Evolutionary conservation across 805 yeast species (phyloP).

Genomic region (Spathaspora girioi): DNA sequence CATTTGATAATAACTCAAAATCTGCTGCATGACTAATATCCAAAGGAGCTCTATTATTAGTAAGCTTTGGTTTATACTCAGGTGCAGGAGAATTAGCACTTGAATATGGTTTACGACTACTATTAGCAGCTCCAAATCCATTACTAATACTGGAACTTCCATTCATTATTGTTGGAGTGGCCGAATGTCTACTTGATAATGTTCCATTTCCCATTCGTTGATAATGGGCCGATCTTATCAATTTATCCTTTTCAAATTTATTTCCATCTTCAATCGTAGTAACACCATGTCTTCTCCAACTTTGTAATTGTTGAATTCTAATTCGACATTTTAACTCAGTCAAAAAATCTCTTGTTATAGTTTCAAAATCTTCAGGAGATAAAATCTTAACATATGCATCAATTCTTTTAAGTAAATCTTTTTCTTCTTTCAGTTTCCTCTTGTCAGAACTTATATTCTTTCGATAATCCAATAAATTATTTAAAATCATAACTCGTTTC

Average conservation of each 20-base stretch:
- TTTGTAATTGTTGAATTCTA: slow-evolving; percentile 85
- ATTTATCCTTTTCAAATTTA: slow-evolving; percentile 85
- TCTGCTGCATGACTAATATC: slow-evolving; percentile 81
- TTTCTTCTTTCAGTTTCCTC: slow-evolving; percentile 82
- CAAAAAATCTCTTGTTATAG: slow-evolving; percentile 67
- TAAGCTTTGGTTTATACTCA: slow-evolving; percentile 40
- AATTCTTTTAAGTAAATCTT: slow-evolving; percentile 69
- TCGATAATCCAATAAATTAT: slow-evolving; percentile 79
- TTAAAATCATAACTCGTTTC: slow-evolving; percentile 75
- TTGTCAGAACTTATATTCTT: slow-evolving; percentile 80
- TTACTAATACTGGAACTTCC: slow-evolving; percentile 6
- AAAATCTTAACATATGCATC: slow-evolving; percentile 80
- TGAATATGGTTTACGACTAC: slow-evolving; percentile 14
- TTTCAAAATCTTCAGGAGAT: slow-evolving; percentile 76
- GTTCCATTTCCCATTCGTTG: slow-evolving; percentile 50
- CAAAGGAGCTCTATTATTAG: slow-evolving; percentile 47
- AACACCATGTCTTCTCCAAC: slow-evolving; percentile 89
- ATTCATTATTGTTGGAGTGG: slow-evolving; percentile 10
- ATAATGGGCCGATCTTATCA: slow-evolving; percentile 57
- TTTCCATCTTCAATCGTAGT: slow-evolving; percentile 78
- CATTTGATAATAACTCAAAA: slow-evolving; percentile 76
- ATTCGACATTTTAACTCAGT: slow-evolving; percentile 76
- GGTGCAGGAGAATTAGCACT: slow-evolving; percentile 34
- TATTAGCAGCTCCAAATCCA: slow-evolving; percentile 11
- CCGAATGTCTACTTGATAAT: slow-evolving; percentile 19